These are phyloP conservation scores for Tylopilus intermedius DNA, from an alignment of 768 basidiomycete species.

Conservation along the genomic window DNA sequence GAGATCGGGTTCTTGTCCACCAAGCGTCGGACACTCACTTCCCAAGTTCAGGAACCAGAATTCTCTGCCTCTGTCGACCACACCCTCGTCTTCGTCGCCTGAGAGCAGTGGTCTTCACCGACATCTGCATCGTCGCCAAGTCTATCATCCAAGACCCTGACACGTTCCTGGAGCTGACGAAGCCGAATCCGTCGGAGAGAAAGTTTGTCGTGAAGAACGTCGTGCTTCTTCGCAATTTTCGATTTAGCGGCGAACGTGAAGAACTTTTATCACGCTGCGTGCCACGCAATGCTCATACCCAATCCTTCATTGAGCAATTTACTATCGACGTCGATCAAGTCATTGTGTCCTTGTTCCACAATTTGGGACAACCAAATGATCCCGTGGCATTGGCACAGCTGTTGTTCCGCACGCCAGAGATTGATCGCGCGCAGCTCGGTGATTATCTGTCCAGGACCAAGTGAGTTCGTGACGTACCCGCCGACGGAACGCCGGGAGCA, in stretches of 20 bases:
- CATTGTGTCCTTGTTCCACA: slow-evolving; percentile 62
- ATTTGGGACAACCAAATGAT: slow-evolving; percentile 58
- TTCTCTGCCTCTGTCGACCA: slow-evolving; percentile 38
- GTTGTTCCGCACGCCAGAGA: slow-evolving; percentile 75
- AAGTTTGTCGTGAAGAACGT: slow-evolving; percentile 88
- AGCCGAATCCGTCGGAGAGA: slow-evolving; percentile 57
- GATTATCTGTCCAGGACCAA: slow-evolving; percentile 65
- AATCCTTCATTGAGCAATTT: slow-evolving; percentile 76
- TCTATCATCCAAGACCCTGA: slow-evolving; percentile 73
- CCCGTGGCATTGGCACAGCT: slow-evolving; percentile 69
- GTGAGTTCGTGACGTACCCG: too few relatives aligned
- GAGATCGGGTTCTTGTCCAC: slow-evolving; percentile 62
- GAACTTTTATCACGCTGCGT: slow-evolving; percentile 47
- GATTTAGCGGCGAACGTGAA: slow-evolving; percentile 65
- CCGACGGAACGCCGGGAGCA: too few relatives aligned
- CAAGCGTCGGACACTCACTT: slow-evolving; percentile 68
- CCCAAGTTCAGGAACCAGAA: slow-evolving; percentile 44
- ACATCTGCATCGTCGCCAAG: slow-evolving; percentile 90
- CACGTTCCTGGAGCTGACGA: slow-evolving; percentile 50
- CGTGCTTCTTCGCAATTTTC: slow-evolving; percentile 67
- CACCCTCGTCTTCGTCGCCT: slow-evolving; percentile 40
- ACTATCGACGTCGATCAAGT: slow-evolving; percentile 75
- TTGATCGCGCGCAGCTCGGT: slow-evolving; percentile 80
- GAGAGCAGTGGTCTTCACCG: slow-evolving; percentile 74
- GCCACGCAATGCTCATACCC: slow-evolving; percentile 58